Evolutionary conservation across 805 yeast genomes (phyloP).

Genomic region (Ogataea salicorniae): DNA sequence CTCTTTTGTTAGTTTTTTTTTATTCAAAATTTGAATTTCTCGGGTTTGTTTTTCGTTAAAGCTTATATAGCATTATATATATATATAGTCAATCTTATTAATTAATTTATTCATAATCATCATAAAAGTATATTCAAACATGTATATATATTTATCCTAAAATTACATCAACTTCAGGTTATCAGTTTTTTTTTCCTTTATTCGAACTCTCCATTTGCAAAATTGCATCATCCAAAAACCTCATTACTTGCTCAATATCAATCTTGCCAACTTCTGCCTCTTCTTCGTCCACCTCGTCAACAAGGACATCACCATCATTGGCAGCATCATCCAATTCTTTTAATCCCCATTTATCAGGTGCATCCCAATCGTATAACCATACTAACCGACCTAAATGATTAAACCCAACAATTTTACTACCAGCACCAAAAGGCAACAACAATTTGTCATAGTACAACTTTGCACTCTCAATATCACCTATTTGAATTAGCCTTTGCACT

Average conservation of each 20-base stretch:
- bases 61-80: too few species aligned
- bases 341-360: conserved; percentile 1
- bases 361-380: conserved; percentile 7
- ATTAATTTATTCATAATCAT: too few species aligned
- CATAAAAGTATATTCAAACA: too few species aligned
- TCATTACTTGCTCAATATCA: background rate
- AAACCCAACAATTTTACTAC: background rate
- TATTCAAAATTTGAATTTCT: too few species aligned
- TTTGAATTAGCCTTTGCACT: conserved; percentile 12
- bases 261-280: background rate
- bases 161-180: too few species aligned
- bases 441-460: conserved; percentile 6
- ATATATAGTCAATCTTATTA: too few species aligned
- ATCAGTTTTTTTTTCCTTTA: too few species aligned
- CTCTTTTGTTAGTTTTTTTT: too few species aligned
- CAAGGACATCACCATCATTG: background rate
- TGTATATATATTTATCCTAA: too few species aligned
- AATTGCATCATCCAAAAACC: too few species aligned
- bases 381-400: conserved; percentile 1
- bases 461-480: conserved; percentile 18
- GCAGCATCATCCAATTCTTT: background rate
- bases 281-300: background rate
- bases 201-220: too few species aligned
- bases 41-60: too few species aligned
- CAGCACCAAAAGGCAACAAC: background rate